A percentile compares a stretch with the other conserved stretches of the same genome.
phyloP scores from a whole-genome alignment of 441 rosid species.

The Codiaeum variegatum region DNA sequence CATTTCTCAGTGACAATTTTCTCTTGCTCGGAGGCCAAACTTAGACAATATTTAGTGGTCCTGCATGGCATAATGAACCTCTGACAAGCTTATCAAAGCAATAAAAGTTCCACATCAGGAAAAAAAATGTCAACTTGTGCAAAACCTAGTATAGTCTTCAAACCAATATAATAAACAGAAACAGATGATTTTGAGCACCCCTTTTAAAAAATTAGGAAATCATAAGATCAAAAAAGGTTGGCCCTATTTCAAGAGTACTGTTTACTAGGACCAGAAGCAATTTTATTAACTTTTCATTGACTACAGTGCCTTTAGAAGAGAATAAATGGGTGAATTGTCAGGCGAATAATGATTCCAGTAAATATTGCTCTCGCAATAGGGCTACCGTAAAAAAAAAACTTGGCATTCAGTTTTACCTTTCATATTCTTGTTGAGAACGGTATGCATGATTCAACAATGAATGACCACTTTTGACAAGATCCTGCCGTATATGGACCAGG shows the following conservation, averaged over 20 bases:
- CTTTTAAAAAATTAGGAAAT: no score
- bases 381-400: not conserved
- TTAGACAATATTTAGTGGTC: conserved; percentile 73
- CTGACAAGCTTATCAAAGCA: conserved; percentile 15
- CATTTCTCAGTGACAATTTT: conserved; percentile 65
- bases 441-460: conserved; percentile 71
- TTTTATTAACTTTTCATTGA: no score
- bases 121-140: not conserved
- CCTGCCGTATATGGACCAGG: conserved; percentile 71
- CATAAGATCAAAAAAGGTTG: no score
- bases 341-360: no score
- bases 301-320: no score
- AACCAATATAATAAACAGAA: not conserved
- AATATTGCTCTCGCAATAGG: no score
- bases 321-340: no score
- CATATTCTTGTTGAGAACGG: conserved; percentile 79
- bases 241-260: no score
- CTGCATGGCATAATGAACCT: conserved; percentile 36
- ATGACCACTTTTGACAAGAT: conserved; percentile 89
- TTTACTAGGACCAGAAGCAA: no score
- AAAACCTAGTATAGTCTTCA: not conserved
- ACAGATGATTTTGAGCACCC: not conserved
- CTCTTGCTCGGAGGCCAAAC: conserved; percentile 85
- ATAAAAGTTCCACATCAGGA: not conserved
- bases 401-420: conserved; percentile 48